Conservation (phyloP, 352 stramenopile species). For the Globisporangium apiculatum region DNA sequence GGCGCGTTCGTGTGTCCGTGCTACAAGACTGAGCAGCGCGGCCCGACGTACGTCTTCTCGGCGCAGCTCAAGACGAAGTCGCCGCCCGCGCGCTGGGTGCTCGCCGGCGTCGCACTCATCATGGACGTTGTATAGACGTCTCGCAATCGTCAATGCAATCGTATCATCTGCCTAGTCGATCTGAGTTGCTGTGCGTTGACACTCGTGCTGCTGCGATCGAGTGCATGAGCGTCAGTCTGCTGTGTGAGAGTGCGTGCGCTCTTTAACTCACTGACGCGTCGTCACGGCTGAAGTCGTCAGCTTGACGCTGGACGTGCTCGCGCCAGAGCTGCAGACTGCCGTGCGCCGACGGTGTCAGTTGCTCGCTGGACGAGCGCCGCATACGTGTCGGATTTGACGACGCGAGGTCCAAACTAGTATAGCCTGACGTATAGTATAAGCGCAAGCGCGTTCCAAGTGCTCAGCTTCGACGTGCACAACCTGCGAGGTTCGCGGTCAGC, state of each 20-base stretch:
- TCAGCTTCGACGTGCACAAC: too few relatives aligned
- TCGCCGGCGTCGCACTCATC: conserved; percentile 95
- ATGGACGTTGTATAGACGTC: conserved; percentile 83
- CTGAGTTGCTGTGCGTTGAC: too few relatives aligned
- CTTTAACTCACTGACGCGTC: too few relatives aligned
- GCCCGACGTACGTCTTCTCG: conserved; percentile 96
- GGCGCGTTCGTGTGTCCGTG: conserved; percentile 93
- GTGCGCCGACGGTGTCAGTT: conserved; percentile 39
- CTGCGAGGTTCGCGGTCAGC: too few relatives aligned
- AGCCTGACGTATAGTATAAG: too few relatives aligned
- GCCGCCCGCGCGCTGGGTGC: conserved; percentile 89
- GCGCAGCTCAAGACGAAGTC: conserved; percentile 97
- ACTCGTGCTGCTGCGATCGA: too few relatives aligned
- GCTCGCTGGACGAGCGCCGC: conserved; percentile 7
- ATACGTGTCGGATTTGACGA: too few relatives aligned
- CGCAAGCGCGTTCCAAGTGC: too few relatives aligned
- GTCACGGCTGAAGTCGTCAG: neutral
- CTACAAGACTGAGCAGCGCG: conserved; percentile 96
- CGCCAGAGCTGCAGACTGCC: conserved; percentile 39
- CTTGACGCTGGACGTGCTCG: conserved; percentile 15
- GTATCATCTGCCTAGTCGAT: too few relatives aligned
- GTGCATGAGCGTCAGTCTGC: neutral
- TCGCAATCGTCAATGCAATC: too few relatives aligned
- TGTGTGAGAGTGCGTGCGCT: neutral
- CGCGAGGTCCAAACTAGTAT: too few relatives aligned